These are phyloP conservation scores for Phoma sp. DNA, from an alignment of 2,329 filamentous ascomycete genomes.

Conservation along the genomic window DNA sequence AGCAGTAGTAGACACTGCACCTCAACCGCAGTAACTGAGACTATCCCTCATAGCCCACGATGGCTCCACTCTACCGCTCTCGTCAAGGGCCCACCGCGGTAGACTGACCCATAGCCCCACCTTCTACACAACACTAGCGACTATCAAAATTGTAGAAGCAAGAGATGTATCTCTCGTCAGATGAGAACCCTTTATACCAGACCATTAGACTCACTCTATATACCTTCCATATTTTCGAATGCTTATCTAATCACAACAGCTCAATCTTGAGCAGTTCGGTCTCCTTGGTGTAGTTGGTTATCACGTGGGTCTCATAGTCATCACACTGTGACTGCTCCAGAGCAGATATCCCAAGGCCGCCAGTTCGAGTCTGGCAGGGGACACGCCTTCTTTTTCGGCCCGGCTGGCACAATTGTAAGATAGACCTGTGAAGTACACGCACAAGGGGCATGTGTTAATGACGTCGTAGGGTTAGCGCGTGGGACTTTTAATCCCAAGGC, in stretches of 20 bases:
- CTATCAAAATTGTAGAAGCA: neutral
- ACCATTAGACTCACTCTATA: neutral
- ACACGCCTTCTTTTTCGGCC: conserved; percentile 19
- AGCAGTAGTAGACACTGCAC: too few relatives aligned
- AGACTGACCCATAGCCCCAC: conserved; percentile 3
- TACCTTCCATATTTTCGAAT: accelerated
- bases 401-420: conserved; percentile 30
- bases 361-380: conserved; percentile 48
- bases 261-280: conserved; percentile 12
- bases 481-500: conserved; percentile 36
- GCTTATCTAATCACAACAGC: conserved; percentile 17
- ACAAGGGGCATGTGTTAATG: too few relatives aligned
- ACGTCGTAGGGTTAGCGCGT: conserved; percentile 23
- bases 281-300: conserved; percentile 49
- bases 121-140: neutral
- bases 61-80: neutral
- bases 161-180: too few relatives aligned
- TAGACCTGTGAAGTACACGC: neutral
- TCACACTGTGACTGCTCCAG: conserved; percentile 38
- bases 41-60: neutral
- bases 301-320: conserved; percentile 47
- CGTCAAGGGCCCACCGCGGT: neutral
- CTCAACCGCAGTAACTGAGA: too few relatives aligned
- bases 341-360: conserved; percentile 45
- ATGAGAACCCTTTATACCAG: too few relatives aligned